Base-by-base conservation (phyloP, 1,284 basidiomycete species). In the Ustanciosporium gigantosporum region DNA sequence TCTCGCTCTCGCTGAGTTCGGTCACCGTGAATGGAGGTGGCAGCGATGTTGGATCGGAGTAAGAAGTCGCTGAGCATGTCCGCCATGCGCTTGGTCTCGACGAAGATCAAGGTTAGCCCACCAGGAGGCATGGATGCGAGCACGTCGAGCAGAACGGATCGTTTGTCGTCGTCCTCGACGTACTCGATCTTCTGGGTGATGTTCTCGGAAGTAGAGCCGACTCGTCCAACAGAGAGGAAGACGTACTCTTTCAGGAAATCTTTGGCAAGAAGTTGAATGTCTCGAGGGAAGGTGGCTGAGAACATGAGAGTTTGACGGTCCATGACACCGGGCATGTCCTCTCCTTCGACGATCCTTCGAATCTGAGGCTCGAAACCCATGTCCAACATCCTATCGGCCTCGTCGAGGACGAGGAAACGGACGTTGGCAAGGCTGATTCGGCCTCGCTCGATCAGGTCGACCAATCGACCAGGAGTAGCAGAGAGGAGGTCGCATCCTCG, bases 331-430 rank as follows among this genome's bases (percentile, higher is more conserved):
- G 95, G 92, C 94, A 99, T 99, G 80, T 98, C 95, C 77, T 94
- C 92, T 65, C 90, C 90, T 79, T 97, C 90, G 24, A 99, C 95
- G 78, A 99, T 99, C 41, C 92, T 85, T 65, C 94, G 87, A 76
- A 99, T 99, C 81, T 98, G 94, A 56, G 95, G 95, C 81, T 99
- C 94, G 84, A 99, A 99, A 89, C 94, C 94, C 94, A 99, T 99
- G 83, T 99, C 94, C 73, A 99, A 85, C 94, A 99, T 99, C 77
- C 94, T 90, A 82, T 99, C 95, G 58, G 94, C 95, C 82, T 99
- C 95, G 76, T 99, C 95, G 51, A 99, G 88, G 25, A 98, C 95
- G 44, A 99, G 88, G 82, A 95, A 98, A 73, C 90, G 88, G 81
- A 99, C 88, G 81, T 97, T 97, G 73, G 90, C 86, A 52, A 99